These are phyloP conservation scores for Arthrobotrys iridis DNA, from an alignment of 2,329 filamentous ascomycete species.

Conservation along the genomic window DNA sequence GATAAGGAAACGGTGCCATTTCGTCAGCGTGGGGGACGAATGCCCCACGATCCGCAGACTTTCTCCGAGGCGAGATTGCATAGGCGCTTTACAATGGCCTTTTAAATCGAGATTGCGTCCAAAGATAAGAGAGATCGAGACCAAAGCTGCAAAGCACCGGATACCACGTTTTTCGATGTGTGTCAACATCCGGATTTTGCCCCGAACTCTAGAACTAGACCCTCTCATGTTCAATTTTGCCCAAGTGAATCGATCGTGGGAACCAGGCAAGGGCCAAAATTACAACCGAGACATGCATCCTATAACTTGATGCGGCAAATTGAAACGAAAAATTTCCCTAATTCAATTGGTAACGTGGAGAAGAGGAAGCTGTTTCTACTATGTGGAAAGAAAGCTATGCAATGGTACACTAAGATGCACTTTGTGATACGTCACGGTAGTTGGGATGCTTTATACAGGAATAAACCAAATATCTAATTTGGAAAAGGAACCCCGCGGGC, in stretches of 20 bases:
- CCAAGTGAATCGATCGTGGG: not conserved
- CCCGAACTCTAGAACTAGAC: not conserved
- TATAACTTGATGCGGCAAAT: not conserved
- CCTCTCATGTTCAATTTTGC: not conserved
- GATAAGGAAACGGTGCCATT: conserved; percentile 26
- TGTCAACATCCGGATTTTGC: not conserved
- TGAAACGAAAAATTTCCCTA: not conserved
- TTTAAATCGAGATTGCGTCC: not conserved
- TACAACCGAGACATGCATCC: no score
- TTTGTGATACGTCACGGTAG: conserved; percentile 17
- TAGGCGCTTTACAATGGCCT: not conserved
- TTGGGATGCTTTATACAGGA: not conserved
- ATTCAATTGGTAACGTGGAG: no score
- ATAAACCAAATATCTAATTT: not conserved
- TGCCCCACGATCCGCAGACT: conserved; percentile 16
- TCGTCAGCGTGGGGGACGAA: conserved; percentile 37
- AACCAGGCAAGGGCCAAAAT: not conserved
- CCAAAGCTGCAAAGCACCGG: not conserved
- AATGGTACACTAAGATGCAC: not conserved
- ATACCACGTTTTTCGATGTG: not conserved
- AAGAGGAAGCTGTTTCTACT: not conserved
- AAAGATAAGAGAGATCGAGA: no score
- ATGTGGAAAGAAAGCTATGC: not conserved
- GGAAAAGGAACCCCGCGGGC: not conserved
- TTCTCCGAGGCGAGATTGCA: conserved; percentile 33